A percentile compares a stretch with the other conserved stretches of the same genome.
phyloP scores from a whole-genome alignment of 192 early-diverging fungal species.

The Coemansia umbellata region DNA sequence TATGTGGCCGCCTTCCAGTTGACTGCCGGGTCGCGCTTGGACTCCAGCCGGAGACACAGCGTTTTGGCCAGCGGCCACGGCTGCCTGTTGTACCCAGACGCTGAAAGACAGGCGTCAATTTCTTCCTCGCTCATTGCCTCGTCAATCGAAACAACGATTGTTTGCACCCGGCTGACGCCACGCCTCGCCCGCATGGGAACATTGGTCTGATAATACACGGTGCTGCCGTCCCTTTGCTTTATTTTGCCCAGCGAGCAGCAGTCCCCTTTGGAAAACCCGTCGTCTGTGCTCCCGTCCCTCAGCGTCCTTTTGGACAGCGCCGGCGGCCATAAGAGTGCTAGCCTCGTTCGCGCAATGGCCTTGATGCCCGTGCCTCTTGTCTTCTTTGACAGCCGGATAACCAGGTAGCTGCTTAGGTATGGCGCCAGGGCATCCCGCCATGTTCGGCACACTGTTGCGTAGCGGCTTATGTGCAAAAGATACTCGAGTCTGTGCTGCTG shows the following conservation, averaged over 20 bases:
- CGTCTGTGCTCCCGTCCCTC: neutral
- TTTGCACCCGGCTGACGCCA: conserved; percentile 11
- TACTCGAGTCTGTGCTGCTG: conserved; percentile 18
- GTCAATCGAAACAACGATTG: conserved; percentile 19
- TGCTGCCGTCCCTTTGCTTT: conserved; percentile 14
- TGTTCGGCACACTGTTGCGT: conserved; percentile 8
- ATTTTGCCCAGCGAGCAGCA: conserved; percentile 4
- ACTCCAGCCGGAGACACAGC: conserved; percentile 21
- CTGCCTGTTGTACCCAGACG: conserved; percentile 4
- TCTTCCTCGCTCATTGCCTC: conserved; percentile 9
- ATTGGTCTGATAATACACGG: conserved; percentile 12
- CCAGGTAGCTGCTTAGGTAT: conserved; percentile 16
- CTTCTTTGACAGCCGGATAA: conserved; percentile 8
- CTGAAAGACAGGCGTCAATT: conserved; percentile 4
- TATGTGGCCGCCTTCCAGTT: neutral
- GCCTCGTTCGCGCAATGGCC: conserved; percentile 1
- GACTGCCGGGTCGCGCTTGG: neutral
- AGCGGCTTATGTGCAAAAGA: conserved; percentile 17
- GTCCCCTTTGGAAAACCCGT: neutral
- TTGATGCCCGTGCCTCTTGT: conserved; percentile 2
- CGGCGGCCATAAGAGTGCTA: conserved; percentile 2
- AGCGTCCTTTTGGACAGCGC: neutral
- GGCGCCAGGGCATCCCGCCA: conserved; percentile 17
- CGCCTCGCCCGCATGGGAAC: conserved; percentile 10
- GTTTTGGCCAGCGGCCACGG: conserved; percentile 17